Evolutionary conservation across 2,329 filamentous ascomycete species (phyloP), one percentile per base, ranked within the genome.

Genomic region (Periconia macrospinosa): DNA sequence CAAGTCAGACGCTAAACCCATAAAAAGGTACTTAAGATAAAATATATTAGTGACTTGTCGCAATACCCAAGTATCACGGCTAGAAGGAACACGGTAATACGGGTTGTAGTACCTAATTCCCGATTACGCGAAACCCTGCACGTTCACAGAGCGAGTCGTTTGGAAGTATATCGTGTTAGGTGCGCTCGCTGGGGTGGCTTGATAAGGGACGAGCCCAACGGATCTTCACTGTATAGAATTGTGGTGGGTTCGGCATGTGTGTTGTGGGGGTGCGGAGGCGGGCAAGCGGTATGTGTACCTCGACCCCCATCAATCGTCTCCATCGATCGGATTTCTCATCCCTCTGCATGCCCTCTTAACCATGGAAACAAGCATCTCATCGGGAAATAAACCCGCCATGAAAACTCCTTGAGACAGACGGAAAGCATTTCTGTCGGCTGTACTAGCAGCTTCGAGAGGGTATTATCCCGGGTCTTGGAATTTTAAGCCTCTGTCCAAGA

Each of bases 11-110:
- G 11, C 33, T n/a, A 14, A 37, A 10, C 33, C 8, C 23, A 5
- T 8, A 27, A 27, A 37, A 37, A n/a, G 5, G 48, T 5, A 30
- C 10, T 37, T 13, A 5, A 3, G 33, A 35, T 20, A 52, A 51
- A 51, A 50, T 60, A 59, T 61, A 65, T 62, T 60, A 54, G 47
- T 18, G 41, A 1, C 30, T 37, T 43, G 46, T 57, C 55, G 53
- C 41, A 53, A 57, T 27, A 27, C 50, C 52, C 55, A 57, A 54
- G 50, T 47, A 46, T 30, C 30, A 46, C 54, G 54, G 54, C 35
- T 53, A 53, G 50, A 52, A 47, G 54, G 55, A 52, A 57, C 59
- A 57, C 41, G 60, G 60, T 55, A 52, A 33, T 61, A 55, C 60
- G 58, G 54, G 19, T 33, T 45, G 41, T 54, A 49, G 56, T 59